Conservation (phyloP, 345 rosid species). For the Gossypium stocksii region DNA sequence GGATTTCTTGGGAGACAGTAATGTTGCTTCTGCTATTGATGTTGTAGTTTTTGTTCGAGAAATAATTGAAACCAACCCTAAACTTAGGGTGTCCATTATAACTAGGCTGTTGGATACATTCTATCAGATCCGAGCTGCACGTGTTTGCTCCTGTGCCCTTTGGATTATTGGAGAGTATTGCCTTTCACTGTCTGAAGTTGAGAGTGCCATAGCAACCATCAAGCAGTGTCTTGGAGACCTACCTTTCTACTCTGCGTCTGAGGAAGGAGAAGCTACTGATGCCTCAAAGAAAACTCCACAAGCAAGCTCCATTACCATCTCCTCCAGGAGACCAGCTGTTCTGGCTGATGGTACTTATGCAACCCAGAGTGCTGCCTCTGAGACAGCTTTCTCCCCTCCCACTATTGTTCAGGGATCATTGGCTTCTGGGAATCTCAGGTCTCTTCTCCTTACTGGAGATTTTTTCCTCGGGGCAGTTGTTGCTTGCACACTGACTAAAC, state of each 20-base stretch:
- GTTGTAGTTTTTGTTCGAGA: constrained; percentile 69
- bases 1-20: constrained; percentile 79
- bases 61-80: constrained; percentile 72
- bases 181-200: constrained; percentile 69
- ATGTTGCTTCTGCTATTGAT: constrained; percentile 74
- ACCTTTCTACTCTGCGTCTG: constrained; percentile 55
- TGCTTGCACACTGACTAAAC: constrained; percentile 86
- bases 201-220: constrained; percentile 60
- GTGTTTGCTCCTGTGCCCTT: constrained; percentile 74
- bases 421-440: constrained; percentile 75
- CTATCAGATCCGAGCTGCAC: constrained; percentile 78
- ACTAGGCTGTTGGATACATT: constrained; percentile 72
- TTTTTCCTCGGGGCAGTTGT: constrained; percentile 98
- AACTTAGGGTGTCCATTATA: constrained; percentile 65
- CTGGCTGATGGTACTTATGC: constrained; percentile 86
- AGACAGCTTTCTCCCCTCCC: constrained; percentile 73
- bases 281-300: constrained; percentile 45
- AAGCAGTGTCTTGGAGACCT: constrained; percentile 82
- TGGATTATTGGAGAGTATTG: constrained; percentile 87
- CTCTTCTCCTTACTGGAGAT: constrained; percentile 88
- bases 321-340: constrained; percentile 70
- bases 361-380: constrained; percentile 78
- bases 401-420: constrained; percentile 63
- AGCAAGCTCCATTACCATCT: constrained; percentile 42
- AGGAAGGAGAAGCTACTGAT: constrained; percentile 57